Percentiles rank a stretch among this genome's conserved stretches.
These are phyloP conservation scores for Capsicum baccatum DNA, from an alignment of 257 asterid species.

Conservation along the genomic window DNA sequence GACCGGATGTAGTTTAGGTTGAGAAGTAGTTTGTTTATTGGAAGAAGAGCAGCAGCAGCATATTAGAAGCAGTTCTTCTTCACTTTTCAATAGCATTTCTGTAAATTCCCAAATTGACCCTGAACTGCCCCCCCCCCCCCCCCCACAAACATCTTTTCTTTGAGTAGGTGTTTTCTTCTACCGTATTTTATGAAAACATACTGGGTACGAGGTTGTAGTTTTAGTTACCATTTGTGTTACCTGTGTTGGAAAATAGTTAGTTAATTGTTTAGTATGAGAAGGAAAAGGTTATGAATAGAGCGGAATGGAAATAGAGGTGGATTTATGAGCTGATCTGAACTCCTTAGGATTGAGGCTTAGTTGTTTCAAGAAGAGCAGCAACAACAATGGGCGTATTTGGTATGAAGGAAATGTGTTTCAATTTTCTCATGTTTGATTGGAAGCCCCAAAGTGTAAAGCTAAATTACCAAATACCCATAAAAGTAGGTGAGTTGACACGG, in stretches of 20 bases:
- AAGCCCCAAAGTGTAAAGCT: not conserved
- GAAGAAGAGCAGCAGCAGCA: not conserved
- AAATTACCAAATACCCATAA: not conserved
- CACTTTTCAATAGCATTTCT: not conserved
- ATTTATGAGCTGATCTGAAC: not conserved
- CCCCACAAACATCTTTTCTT: not conserved
- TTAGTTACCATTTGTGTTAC: not conserved
- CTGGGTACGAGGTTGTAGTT: not conserved
- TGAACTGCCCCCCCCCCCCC: not conserved
- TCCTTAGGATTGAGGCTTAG: not conserved
- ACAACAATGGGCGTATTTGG: not conserved
- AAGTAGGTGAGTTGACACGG: not conserved
- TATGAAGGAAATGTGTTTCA: not conserved
- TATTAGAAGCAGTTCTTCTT: too few relatives aligned
- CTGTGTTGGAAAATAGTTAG: not conserved
- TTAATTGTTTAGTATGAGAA: not conserved
- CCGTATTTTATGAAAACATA: constrained; percentile 9
- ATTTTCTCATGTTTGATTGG: not conserved
- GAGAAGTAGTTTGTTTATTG: not conserved
- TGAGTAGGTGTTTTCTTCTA: not conserved
- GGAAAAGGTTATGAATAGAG: not conserved
- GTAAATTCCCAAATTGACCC: constrained; percentile 3
- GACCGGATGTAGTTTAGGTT: too few relatives aligned
- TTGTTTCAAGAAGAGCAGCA: not conserved
- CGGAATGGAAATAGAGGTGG: not conserved